Evolutionary conservation across 2,329 filamentous ascomycete genomes (phyloP).

Genomic region (Calcarisporium arbuscula): DNA sequence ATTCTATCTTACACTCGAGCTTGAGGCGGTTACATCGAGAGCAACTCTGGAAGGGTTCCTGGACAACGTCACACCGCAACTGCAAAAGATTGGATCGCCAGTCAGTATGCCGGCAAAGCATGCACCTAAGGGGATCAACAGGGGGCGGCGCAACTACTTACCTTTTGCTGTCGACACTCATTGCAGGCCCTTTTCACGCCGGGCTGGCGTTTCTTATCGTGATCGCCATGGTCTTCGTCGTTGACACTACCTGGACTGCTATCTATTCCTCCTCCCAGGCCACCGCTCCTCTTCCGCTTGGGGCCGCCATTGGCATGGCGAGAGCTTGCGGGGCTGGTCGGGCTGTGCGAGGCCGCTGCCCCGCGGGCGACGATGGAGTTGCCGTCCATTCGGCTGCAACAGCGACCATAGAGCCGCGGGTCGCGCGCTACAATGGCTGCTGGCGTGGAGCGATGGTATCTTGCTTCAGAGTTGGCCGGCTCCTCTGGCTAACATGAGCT

Average conservation of each 20-base stretch:
- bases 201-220: conserved; percentile 58
- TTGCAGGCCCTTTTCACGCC: conserved; percentile 77
- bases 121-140: background rate
- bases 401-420: too few relatives aligned
- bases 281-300: conserved; percentile 56
- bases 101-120: conserved; percentile 4
- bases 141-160: conserved; percentile 34
- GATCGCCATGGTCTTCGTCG: conserved; percentile 50
- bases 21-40: conserved; percentile 72
- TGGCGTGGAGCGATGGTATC: too few relatives aligned
- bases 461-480: too few relatives aligned
- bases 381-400: conserved; percentile 49
- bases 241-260: conserved; percentile 52
- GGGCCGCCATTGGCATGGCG: conserved; percentile 40
- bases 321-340: conserved; percentile 49
- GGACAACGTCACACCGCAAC: conserved; percentile 78
- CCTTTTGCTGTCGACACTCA: conserved; percentile 81
- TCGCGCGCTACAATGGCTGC: too few relatives aligned
- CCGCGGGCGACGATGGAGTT: conserved; percentile 38
- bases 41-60: conserved; percentile 73
- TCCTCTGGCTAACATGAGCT: too few relatives aligned
- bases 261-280: conserved; percentile 41
- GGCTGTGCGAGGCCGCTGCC: conserved; percentile 45
- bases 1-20: conserved; percentile 79
- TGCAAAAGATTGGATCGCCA: conserved; percentile 24